A percentile compares a stretch with the other conserved stretches of the same genome.
phyloP scores from a whole-genome alignment of 202 grass and related monocot genomes.

The Setaria viridis region DNA sequence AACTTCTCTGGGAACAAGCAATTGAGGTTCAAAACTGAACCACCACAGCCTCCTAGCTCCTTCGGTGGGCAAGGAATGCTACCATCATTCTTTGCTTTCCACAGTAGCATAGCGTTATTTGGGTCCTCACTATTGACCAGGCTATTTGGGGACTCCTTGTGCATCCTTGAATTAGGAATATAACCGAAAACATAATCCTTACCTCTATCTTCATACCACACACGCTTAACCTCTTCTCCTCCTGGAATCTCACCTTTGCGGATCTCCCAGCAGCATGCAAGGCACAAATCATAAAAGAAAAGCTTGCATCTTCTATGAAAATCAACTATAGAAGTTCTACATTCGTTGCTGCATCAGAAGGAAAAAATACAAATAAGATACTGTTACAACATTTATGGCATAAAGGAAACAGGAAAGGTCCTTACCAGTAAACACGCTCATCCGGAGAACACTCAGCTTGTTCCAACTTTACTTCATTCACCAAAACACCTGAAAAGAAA shows the following conservation, averaged over 20 bases:
- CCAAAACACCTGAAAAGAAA: slow-evolving; percentile 30
- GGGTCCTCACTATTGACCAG: background rate
- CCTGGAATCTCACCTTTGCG: slow-evolving; percentile 63
- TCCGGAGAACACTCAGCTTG: slow-evolving; percentile 35
- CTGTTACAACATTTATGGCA: background rate
- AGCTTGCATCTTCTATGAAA: slow-evolving; percentile 66
- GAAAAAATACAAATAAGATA: slow-evolving; percentile 34
- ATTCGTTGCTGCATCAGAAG: slow-evolving; percentile 54
- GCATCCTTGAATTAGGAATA: background rate
- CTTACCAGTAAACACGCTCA: slow-evolving; percentile 68
- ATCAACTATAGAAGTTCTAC: slow-evolving; percentile 74
- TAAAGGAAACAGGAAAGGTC: slow-evolving; percentile 2
- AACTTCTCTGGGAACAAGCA: slow-evolving; percentile 56
- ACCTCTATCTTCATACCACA: slow-evolving; percentile 32
- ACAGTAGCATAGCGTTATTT: slow-evolving; percentile 26
- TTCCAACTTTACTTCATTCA: slow-evolving; percentile 48
- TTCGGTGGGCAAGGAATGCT: slow-evolving; percentile 73
- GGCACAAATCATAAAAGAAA: slow-evolving; percentile 69
- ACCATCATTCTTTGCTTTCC: slow-evolving; percentile 65
- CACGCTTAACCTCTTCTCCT: slow-evolving; percentile 24
- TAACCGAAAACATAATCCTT: slow-evolving; percentile 47
- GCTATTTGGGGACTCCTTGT: background rate
- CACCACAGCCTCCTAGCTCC: slow-evolving; percentile 64
- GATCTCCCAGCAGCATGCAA: slow-evolving; percentile 62
- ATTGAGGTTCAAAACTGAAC: slow-evolving; percentile 59